phyloP scores from a whole-genome alignment of 1,139 yeast genomes.

The Debaryomyces robertsiae region DNA sequence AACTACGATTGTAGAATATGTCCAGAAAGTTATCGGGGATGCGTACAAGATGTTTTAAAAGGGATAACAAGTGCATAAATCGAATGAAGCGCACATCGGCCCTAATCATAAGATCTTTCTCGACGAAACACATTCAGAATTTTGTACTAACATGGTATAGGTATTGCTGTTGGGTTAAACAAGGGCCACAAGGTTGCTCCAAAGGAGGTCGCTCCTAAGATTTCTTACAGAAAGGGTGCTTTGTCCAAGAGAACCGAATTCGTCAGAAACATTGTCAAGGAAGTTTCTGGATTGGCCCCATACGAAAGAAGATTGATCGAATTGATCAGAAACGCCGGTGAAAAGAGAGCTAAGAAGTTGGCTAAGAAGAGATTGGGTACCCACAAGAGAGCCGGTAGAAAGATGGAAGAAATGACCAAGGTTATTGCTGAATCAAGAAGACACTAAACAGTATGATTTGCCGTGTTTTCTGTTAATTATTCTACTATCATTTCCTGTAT shows the following conservation, averaged over 20 bases:
- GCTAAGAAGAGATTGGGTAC: constrained; percentile 99
- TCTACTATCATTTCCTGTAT: constrained; percentile 11
- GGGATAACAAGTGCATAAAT: no score
- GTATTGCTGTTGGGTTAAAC: constrained; percentile 98
- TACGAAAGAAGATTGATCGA: constrained; percentile 99
- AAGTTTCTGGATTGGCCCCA: constrained; percentile 99
- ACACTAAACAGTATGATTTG: constrained; percentile 36
- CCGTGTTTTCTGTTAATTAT: constrained; percentile 4
- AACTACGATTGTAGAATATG: no score
- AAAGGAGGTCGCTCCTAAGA: constrained; percentile 91
- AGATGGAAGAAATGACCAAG: constrained; percentile 98
- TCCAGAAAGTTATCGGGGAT: no score
- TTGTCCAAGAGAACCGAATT: constrained; percentile 93
- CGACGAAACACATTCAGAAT: no score
- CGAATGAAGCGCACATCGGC: no score
- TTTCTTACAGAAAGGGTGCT: constrained; percentile 97
- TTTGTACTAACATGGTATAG: constrained; percentile 45
- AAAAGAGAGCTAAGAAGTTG: constrained; percentile 99
- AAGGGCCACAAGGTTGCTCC: constrained; percentile 98
- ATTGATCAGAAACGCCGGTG: constrained; percentile 99
- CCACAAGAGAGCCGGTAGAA: constrained; percentile 98
- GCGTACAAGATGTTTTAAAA: no score
- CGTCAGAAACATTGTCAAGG: constrained; percentile 94
- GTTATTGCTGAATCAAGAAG: constrained; percentile 98
- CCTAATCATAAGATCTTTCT: no score